Evolutionary conservation across 2,329 filamentous ascomycete species (phyloP).

Genomic region (Penicillium rolfsii): DNA sequence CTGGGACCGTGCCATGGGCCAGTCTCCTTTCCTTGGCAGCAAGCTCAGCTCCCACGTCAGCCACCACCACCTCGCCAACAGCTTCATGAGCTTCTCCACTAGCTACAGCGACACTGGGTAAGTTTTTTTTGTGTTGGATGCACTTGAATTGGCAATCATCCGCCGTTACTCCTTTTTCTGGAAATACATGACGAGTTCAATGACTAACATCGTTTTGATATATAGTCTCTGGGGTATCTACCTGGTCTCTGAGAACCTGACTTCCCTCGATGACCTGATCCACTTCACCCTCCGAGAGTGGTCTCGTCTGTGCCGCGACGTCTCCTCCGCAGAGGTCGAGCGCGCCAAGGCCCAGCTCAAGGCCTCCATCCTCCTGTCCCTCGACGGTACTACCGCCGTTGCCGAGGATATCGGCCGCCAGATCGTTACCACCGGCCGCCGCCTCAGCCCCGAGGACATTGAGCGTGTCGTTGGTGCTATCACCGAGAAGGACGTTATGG

Average conservation of each 20-base stretch:
- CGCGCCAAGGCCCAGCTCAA: conserved; percentile 99
- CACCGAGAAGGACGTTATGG: conserved; percentile 95
- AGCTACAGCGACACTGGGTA: conserved; percentile 99
- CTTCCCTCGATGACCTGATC: conserved; percentile 87
- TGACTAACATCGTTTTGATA: conserved; percentile 1
- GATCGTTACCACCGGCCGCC: conserved; percentile 94
- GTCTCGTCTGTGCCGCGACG: conserved; percentile 89
- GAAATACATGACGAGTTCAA: conserved; percentile 15
- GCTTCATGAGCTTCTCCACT: conserved; percentile 99
- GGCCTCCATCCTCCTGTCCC: conserved; percentile 93
- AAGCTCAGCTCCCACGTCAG: conserved; percentile 95
- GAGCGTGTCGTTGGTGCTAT: conserved; percentile 88
- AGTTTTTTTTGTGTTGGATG: conserved; percentile 39
- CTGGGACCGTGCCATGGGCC: conserved; percentile 99
- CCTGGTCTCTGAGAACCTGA: conserved; percentile 87
- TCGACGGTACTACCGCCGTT: conserved; percentile 95
- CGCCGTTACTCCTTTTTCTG: background rate
- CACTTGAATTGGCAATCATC: background rate
- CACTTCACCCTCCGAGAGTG: conserved; percentile 99
- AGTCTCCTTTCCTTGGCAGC: conserved; percentile 95
- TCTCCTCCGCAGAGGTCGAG: conserved; percentile 89
- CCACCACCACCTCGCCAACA: conserved; percentile 95
- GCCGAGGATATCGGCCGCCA: conserved; percentile 98
- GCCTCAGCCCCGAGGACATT: conserved; percentile 89
- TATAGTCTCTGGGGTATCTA: conserved; percentile 98